These are phyloP conservation scores for Capronia coronata DNA, from an alignment of 2,329 filamentous ascomycete species.

Conservation along the genomic window DNA sequence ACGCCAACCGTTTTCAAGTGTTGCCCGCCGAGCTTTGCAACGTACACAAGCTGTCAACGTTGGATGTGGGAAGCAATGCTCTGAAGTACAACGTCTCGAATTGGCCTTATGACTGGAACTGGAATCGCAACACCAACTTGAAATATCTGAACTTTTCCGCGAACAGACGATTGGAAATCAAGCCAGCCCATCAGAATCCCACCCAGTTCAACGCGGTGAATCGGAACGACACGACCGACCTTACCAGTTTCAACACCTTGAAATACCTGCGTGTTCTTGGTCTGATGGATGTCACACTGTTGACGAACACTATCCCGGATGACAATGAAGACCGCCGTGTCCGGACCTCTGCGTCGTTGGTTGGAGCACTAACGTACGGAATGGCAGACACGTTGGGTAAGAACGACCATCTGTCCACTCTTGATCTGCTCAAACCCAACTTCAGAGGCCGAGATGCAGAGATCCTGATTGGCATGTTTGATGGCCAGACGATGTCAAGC, in stretches of 20 bases:
- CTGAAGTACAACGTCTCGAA: slow-evolving; percentile 99
- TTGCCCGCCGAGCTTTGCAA: slow-evolving; percentile 91
- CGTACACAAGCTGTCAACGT: slow-evolving; percentile 80
- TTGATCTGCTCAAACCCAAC: slow-evolving; percentile 89
- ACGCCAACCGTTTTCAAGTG: slow-evolving; percentile 96
- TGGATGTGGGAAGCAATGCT: slow-evolving; percentile 91
- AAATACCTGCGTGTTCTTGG: slow-evolving; percentile 79
- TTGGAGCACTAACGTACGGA: slow-evolving; percentile 85
- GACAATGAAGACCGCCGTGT: slow-evolving; percentile 93
- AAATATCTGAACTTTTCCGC: slow-evolving; percentile 94
- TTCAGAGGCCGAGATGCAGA: slow-evolving; percentile 87
- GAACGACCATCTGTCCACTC: slow-evolving; percentile 89
- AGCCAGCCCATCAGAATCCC: slow-evolving; percentile 43
- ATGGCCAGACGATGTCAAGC: slow-evolving; percentile 80
- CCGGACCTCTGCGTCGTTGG: slow-evolving; percentile 89
- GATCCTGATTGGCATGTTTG: slow-evolving; percentile 88
- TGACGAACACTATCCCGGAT: slow-evolving; percentile 85
- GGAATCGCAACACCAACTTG: slow-evolving; percentile 95
- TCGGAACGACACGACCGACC: slow-evolving; percentile 49
- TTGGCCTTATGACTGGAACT: slow-evolving; percentile 99
- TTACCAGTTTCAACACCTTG: slow-evolving; percentile 87
- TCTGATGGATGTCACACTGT: slow-evolving; percentile 96
- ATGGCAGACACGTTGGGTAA: slow-evolving; percentile 94
- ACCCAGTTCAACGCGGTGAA: slow-evolving; percentile 51
- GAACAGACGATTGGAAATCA: slow-evolving; percentile 92